Conservation (phyloP, 495 filamentous ascomycete species). For the Wilcoxina mikolae region DNA sequence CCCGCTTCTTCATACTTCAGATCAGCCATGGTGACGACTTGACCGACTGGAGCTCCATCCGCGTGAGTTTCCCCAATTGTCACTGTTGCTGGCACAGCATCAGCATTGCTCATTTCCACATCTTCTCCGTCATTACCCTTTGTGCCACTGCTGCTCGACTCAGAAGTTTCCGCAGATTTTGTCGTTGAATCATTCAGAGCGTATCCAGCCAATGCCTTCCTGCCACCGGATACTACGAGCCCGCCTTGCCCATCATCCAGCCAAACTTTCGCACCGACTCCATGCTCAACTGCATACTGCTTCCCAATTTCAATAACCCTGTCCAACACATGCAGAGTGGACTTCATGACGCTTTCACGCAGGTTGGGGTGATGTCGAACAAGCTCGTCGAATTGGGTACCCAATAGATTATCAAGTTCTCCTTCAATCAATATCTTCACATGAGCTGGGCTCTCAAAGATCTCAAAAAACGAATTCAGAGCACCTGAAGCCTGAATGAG, state of each 20-base stretch:
- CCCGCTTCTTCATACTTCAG: conserved; percentile 21
- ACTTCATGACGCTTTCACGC: conserved; percentile 60
- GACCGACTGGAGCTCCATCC: conserved; percentile 17
- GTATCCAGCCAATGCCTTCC: conserved; percentile 22
- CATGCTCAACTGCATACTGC: conserved; percentile 47
- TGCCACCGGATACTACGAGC: conserved; percentile 40
- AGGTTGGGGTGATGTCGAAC: conserved; percentile 81
- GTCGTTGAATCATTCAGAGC: conserved; percentile 22
- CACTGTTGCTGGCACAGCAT: conserved; percentile 23
- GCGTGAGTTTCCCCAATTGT: conserved; percentile 12
- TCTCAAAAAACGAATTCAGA: conserved; percentile 73
- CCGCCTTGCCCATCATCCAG: conserved; percentile 39
- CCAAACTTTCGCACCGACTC: conserved; percentile 69
- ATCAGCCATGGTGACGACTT: conserved; percentile 28
- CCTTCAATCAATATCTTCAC: conserved; percentile 65
- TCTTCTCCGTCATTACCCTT: conserved; percentile 36
- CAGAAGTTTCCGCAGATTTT: conserved; percentile 17
- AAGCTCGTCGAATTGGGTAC: conserved; percentile 81
- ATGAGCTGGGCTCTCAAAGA: conserved; percentile 84
- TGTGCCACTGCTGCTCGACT: conserved; percentile 31
- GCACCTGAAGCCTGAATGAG: conserved; percentile 74
- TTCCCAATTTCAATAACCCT: conserved; percentile 57
- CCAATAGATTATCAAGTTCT: conserved; percentile 50
- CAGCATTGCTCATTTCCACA: conserved; percentile 44
- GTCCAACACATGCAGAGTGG: conserved; percentile 68